Conservation (phyloP, 2,329 filamentous ascomycete genomes). For the Rutstroemia sp. region DNA sequence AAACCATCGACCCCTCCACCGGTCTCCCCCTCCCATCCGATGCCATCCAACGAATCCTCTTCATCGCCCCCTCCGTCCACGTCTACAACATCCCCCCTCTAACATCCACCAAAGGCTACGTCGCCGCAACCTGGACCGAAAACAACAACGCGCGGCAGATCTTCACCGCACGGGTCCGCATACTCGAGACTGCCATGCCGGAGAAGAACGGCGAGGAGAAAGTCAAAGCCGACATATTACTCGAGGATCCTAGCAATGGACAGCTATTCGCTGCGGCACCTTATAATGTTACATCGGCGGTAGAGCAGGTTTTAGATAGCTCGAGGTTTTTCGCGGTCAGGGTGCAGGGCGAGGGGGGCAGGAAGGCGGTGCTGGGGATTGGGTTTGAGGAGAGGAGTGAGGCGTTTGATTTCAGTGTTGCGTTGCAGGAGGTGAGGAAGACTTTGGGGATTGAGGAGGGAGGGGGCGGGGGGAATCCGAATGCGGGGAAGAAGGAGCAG, state of each 20-base stretch:
- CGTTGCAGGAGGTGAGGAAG: slow-evolving; percentile 70
- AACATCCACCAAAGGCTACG: slow-evolving; percentile 70
- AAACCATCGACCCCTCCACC: slow-evolving; percentile 59
- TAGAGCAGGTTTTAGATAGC: slow-evolving; percentile 74
- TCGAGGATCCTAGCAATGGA: slow-evolving; percentile 67
- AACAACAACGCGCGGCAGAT: slow-evolving; percentile 64
- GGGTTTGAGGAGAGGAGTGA: slow-evolving; percentile 83
- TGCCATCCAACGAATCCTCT: slow-evolving; percentile 80
- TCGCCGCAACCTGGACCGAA: slow-evolving; percentile 68
- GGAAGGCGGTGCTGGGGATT: slow-evolving; percentile 74
- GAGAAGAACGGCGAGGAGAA: slow-evolving; percentile 37
- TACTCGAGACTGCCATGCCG: slow-evolving; percentile 64
- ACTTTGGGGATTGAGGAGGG: slow-evolving; percentile 52
- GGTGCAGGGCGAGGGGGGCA: slow-evolving; percentile 66
- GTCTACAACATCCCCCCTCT: slow-evolving; percentile 83
- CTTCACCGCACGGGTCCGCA: slow-evolving; percentile 75
- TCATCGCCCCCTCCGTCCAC: slow-evolving; percentile 66
- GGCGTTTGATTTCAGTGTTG: slow-evolving; percentile 78
- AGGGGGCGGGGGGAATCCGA: slow-evolving; percentile 28
- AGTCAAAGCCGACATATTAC: slow-evolving; percentile 66
- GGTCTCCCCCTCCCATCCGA: slow-evolving; percentile 60
- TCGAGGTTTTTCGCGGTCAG: slow-evolving; percentile 78
- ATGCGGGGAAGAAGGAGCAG: slow-evolving; percentile 24
- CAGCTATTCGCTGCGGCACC: slow-evolving; percentile 79
- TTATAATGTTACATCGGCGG: slow-evolving; percentile 56